A percentile compares a stretch with the other conserved stretches of the same genome.
Evolutionary conservation across 768 basidiomycete genomes (phyloP).

Genomic region (Leccinum truebloodii): DNA sequence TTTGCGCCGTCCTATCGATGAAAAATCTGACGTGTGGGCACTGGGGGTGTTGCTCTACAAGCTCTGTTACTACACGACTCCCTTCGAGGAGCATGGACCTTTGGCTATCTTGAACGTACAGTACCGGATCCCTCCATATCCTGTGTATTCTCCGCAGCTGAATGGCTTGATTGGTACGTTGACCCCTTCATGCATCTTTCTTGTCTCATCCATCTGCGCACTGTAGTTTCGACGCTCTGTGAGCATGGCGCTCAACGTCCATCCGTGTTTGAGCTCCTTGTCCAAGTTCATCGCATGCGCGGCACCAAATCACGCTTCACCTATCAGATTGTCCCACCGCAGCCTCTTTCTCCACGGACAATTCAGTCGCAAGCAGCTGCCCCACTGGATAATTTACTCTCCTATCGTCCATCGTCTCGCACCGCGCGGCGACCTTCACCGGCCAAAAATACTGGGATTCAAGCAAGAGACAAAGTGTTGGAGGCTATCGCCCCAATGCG

Average conservation of each 20-base stretch:
- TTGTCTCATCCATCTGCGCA: slow-evolving; percentile 14
- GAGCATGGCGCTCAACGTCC: slow-evolving; percentile 89
- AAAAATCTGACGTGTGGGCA: slow-evolving; percentile 98
- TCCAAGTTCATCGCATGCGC: slow-evolving; percentile 80
- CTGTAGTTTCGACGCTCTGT: slow-evolving; percentile 83
- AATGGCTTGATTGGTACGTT: slow-evolving; percentile 77
- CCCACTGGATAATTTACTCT: slow-evolving; percentile 41
- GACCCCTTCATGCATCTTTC: slow-evolving; percentile 2
- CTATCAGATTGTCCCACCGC: slow-evolving; percentile 58
- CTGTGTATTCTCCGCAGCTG: slow-evolving; percentile 81
- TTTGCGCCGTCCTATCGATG: slow-evolving; percentile 80
- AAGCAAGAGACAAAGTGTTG: slow-evolving; percentile 74
- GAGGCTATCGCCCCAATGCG: slow-evolving; percentile 82
- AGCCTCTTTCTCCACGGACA: slow-evolving; percentile 46
- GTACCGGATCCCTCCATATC: slow-evolving; percentile 88
- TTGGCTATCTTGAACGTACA: slow-evolving; percentile 96
- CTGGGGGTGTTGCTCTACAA: slow-evolving; percentile 96
- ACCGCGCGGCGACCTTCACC: slow-evolving; percentile 17
- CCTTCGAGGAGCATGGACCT: slow-evolving; percentile 97
- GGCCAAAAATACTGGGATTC: slow-evolving; percentile 51
- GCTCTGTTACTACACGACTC: slow-evolving; percentile 98
- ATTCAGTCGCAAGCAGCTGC: slow-evolving; percentile 29
- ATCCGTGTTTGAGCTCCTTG: slow-evolving; percentile 82
- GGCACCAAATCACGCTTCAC: slow-evolving; percentile 81
- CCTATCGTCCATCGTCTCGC: slow-evolving; percentile 34